Percentiles rank a stretch among this genome's conserved stretches.
Evolutionary conservation across 2,329 filamentous ascomycete genomes (phyloP).

Genomic region (Sporothrix phasma): DNA sequence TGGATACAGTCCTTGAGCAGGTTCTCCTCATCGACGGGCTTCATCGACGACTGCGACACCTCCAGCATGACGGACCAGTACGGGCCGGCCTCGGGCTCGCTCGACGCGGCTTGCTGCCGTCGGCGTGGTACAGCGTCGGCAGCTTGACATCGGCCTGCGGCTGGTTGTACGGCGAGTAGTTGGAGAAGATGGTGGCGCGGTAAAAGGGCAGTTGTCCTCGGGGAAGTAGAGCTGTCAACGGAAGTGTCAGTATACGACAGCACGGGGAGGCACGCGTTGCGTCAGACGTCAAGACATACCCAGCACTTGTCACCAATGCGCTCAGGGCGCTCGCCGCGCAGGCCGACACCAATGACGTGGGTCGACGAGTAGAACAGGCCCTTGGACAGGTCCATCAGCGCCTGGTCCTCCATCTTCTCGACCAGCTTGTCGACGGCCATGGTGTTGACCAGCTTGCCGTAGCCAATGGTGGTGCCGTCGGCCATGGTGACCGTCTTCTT

Average conservation of each 20-base stretch:
- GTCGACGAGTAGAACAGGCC: conserved; percentile 93
- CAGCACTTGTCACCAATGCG: conserved; percentile 99
- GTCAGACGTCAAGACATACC: conserved; percentile 39
- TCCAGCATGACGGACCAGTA: conserved; percentile 99
- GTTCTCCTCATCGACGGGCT: conserved; percentile 80
- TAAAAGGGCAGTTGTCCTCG: conserved; percentile 98
- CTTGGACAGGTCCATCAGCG: conserved; percentile 75
- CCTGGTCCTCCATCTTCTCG: conserved; percentile 77
- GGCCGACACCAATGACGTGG: conserved; percentile 91
- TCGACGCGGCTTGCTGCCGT: conserved; percentile 68
- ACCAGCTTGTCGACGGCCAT: conserved; percentile 90
- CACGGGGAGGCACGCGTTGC: no score
- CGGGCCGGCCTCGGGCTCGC: conserved; percentile 70
- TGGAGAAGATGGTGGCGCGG: conserved; percentile 98
- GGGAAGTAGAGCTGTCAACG: conserved; percentile 80
- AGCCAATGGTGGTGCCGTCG: conserved; percentile 80
- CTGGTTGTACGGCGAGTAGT: conserved; percentile 99
- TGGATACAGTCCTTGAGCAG: conserved; percentile 86
- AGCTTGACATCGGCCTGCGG: conserved; percentile 74
- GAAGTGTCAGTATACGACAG: not conserved
- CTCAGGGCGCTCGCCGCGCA: conserved; percentile 84
- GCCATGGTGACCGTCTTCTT: conserved; percentile 73
- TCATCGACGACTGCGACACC: conserved; percentile 90
- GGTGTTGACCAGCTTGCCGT: conserved; percentile 87
- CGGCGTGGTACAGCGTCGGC: conserved; percentile 71